Percentiles rank a stretch among this genome's conserved stretches.
Conservation (phyloP, 1,139 yeast species). For the Lodderomyces beijingensis region DNA sequence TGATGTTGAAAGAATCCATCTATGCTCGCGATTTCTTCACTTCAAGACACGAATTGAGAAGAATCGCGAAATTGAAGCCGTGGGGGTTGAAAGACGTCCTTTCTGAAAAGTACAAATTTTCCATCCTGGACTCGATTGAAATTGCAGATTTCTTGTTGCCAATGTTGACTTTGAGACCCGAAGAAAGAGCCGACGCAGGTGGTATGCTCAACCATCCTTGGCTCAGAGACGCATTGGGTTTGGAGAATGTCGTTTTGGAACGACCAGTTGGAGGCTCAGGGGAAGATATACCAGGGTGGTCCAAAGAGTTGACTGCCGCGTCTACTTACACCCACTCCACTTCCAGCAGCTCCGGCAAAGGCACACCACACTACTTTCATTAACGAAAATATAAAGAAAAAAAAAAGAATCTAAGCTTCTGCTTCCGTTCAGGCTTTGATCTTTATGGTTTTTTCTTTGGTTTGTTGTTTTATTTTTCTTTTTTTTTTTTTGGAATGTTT, state of each 20-base stretch:
- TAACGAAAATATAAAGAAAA: too few relatives aligned
- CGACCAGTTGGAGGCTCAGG: slow-evolving; percentile 62
- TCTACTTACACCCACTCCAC: not conserved
- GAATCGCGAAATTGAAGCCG: slow-evolving; percentile 50
- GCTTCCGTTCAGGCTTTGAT: too few relatives aligned
- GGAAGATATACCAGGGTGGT: slow-evolving; percentile 77
- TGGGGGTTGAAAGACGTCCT: slow-evolving; percentile 48
- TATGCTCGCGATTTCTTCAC: slow-evolving; percentile 44
- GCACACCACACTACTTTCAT: too few relatives aligned
- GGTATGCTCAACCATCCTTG: slow-evolving; percentile 77
- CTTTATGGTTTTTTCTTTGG: too few relatives aligned
- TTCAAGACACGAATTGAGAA: slow-evolving; percentile 51
- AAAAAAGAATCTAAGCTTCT: too few relatives aligned
- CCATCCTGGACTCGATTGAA: slow-evolving; percentile 48
- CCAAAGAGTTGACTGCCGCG: slow-evolving; percentile 25
- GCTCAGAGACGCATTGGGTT: slow-evolving; percentile 62
- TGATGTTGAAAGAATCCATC: slow-evolving; percentile 40
- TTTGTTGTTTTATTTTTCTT: too few relatives aligned
- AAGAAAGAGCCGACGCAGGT: slow-evolving; percentile 72
- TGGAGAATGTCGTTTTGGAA: slow-evolving; percentile 52
- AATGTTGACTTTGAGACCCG: slow-evolving; percentile 70
- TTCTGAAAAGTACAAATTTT: slow-evolving; percentile 58
- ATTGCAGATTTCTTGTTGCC: slow-evolving; percentile 65
- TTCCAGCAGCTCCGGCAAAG: too few relatives aligned
- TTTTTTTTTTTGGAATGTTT: too few relatives aligned